Evolutionary conservation across 352 stramenopile genomes (phyloP).

Genomic region (Phytopythium boreale): DNA sequence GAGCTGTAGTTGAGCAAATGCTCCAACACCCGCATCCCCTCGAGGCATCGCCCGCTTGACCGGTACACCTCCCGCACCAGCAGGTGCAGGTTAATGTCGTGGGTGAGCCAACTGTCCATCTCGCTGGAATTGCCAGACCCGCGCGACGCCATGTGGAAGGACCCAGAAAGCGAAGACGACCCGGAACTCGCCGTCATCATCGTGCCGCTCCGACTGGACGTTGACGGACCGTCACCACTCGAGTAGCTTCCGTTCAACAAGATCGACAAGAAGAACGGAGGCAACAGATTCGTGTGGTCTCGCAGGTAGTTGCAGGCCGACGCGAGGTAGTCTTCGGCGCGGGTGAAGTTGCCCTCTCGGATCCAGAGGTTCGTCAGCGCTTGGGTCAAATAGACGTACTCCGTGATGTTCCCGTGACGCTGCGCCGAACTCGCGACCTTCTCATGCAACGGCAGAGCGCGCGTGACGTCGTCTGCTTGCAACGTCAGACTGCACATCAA

Average conservation of each 20-base stretch:
- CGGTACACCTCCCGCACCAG: conserved; percentile 77
- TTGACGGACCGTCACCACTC: conserved; percentile 38
- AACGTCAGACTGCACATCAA: conserved; percentile 70
- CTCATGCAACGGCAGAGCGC: conserved; percentile 72
- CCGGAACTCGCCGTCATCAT: conserved; percentile 67
- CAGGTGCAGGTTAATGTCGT: conserved; percentile 84
- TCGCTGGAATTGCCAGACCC: conserved; percentile 61
- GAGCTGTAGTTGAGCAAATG: conserved; percentile 73
- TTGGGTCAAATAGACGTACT: conserved; percentile 84
- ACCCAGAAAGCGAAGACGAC: conserved; percentile 58
- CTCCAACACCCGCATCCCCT: conserved; percentile 76
- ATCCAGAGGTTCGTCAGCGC: conserved; percentile 80
- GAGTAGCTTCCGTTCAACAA: conserved; percentile 48
- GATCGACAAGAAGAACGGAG: conserved; percentile 58
- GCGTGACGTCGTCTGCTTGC: conserved; percentile 72
- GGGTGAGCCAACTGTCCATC: conserved; percentile 75
- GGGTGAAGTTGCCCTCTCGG: conserved; percentile 70
- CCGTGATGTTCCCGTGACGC: conserved; percentile 77
- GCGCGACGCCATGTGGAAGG: conserved; percentile 50
- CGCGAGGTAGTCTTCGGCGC: conserved; percentile 62
- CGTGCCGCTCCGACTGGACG: conserved; percentile 56
- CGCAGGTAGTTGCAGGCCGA: conserved; percentile 65
- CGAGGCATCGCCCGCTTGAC: conserved; percentile 70
- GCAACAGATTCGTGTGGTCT: conserved; percentile 63
- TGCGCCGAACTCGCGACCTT: conserved; percentile 70